Percentiles rank a stretch among this genome's conserved stretches.
These are phyloP conservation scores for Massarina eburnea DNA, from an alignment of 2,329 filamentous ascomycete species.

Conservation along the genomic window DNA sequence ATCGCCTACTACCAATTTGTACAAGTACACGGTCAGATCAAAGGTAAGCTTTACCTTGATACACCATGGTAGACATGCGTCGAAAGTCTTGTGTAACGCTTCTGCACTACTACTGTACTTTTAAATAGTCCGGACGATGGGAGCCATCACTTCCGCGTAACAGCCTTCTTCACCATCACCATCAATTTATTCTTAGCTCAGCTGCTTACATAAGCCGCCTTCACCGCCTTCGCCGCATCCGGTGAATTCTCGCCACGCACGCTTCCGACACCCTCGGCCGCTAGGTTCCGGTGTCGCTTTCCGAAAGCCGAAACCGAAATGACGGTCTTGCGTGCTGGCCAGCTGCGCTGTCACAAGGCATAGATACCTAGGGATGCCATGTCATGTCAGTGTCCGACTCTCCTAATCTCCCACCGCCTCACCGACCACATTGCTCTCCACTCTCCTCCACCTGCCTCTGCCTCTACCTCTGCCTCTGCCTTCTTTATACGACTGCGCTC, in stretches of 20 bases:
- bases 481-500: neutral
- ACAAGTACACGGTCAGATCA: too few species aligned
- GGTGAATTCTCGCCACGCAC: neutral
- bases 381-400: constrained; percentile 15
- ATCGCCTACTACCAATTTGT: too few species aligned
- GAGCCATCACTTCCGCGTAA: too few species aligned
- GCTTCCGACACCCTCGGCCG: constrained; percentile 1
- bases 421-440: constrained; percentile 5
- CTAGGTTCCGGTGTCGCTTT: constrained; percentile 16
- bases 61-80: too few species aligned
- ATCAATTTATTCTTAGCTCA: too few species aligned
- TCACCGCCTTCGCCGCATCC: neutral
- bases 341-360: constrained; percentile 14
- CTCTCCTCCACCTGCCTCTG: neutral
- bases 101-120: too few species aligned
- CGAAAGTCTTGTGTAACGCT: too few species aligned
- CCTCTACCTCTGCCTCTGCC: neutral
- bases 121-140: too few species aligned
- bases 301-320: constrained; percentile 25
- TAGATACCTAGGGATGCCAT: too few species aligned
- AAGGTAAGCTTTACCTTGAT: too few species aligned
- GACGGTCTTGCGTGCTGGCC: neutral
- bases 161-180: too few species aligned
- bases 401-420: constrained; percentile 11
- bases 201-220: too few species aligned